phyloP scores from a whole-genome alignment of 345 rosid species.

The Heritiera littoralis region DNA sequence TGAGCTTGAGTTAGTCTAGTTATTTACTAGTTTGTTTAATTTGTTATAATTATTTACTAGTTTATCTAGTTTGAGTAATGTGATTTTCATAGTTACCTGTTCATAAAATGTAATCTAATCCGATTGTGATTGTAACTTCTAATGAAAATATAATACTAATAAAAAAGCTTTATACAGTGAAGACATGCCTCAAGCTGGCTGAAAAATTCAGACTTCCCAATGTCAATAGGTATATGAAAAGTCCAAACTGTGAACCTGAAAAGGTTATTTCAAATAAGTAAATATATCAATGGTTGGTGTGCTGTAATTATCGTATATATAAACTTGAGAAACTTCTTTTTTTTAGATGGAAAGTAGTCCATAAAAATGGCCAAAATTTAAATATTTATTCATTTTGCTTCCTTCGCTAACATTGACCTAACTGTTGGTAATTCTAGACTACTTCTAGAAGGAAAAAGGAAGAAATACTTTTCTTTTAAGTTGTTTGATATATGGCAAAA shows the following conservation, averaged over 20 bases:
- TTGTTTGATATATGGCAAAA: not conserved
- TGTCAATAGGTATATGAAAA: not conserved
- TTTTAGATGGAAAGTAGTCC: not conserved
- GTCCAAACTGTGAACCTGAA: not conserved
- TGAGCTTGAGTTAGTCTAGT: too few species aligned
- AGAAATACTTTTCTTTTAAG: not conserved
- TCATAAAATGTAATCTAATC: too few species aligned
- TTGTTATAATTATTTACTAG: too few species aligned
- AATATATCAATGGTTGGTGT: too few species aligned
- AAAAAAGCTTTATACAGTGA: not conserved
- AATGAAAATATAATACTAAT: too few species aligned
- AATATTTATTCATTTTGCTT: not conserved
- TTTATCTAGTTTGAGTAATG: too few species aligned
- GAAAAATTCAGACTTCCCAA: not conserved
- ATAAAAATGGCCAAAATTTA: not conserved
- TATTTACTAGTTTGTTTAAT: too few species aligned
- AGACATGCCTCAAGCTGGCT: not conserved
- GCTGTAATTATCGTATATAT: too few species aligned
- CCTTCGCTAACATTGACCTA: not conserved
- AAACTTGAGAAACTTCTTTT: not conserved
- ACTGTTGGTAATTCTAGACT: not conserved
- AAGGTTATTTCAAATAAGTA: too few species aligned
- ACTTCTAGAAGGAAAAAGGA: conserved; percentile 4
- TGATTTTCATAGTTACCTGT: too few species aligned
- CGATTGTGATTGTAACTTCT: too few species aligned